These are phyloP conservation scores for Fusarium sp. DNA, from an alignment of 2,329 filamentous ascomycete species.

Conservation along the genomic window DNA sequence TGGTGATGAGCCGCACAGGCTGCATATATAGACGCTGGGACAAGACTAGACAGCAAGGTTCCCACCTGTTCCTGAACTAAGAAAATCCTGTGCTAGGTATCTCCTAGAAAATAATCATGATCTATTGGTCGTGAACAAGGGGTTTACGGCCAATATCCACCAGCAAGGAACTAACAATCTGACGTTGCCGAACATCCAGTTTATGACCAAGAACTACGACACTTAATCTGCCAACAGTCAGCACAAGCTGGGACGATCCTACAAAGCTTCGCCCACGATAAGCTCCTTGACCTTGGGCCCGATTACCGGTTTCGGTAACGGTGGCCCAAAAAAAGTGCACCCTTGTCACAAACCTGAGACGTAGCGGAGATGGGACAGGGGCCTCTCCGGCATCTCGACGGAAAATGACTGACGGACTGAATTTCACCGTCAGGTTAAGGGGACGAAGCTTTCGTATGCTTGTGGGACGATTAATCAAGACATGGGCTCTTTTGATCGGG, in stretches of 20 bases:
- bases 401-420: constrained; percentile 42
- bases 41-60: neutral
- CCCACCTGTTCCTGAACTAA: constrained; percentile 1
- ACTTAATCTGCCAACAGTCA: constrained; percentile 3
- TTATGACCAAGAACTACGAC: neutral
- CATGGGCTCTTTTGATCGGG: constrained; percentile 14
- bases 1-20: neutral
- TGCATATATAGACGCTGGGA: constrained; percentile 22
- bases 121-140: constrained; percentile 13
- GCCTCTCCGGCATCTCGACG: constrained; percentile 14
- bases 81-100: neutral
- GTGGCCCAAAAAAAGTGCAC: constrained; percentile 21
- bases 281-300: constrained; percentile 12
- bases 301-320: constrained; percentile 17
- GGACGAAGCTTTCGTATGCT: constrained; percentile 8
- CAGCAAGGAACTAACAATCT: constrained; percentile 18
- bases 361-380: constrained; percentile 42
- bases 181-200: constrained; percentile 29
- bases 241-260: constrained; percentile 20
- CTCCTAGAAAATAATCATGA: neutral
- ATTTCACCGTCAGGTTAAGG: constrained; percentile 42
- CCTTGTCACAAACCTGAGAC: constrained; percentile 47
- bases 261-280: constrained; percentile 25
- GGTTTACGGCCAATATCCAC: constrained; percentile 1
- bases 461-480: constrained; percentile 21